Conservation (phyloP, 768 basidiomycete genomes). For the Pulveroboletus frians region DNA sequence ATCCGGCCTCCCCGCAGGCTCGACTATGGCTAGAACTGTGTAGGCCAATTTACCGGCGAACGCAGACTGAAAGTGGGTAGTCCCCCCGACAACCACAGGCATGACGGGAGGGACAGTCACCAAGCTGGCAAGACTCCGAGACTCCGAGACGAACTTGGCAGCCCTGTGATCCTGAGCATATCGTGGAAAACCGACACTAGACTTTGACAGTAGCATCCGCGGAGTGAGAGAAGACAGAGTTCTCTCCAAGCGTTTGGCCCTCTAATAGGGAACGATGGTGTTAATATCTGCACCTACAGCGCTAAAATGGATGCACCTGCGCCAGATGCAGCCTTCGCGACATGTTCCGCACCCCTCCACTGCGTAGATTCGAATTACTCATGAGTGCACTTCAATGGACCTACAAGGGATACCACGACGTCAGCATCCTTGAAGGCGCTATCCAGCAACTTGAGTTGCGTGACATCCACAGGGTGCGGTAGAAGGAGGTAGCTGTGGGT, state of each 20-base stretch:
- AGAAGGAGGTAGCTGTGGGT: constrained; percentile 36
- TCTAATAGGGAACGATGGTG: constrained; percentile 54
- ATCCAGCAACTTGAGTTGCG: constrained; percentile 38
- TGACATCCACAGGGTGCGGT: constrained; percentile 49
- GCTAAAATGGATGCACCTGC: constrained; percentile 62
- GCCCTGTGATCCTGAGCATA: constrained; percentile 28
- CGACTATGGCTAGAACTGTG: constrained; percentile 53
- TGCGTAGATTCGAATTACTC: constrained; percentile 58
- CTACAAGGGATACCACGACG: constrained; percentile 64
- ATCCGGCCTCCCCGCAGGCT: constrained; percentile 45
- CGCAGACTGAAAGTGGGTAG: constrained; percentile 63
- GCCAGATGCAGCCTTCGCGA: constrained; percentile 48
- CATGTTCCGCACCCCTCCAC: constrained; percentile 60
- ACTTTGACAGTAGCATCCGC: constrained; percentile 58
- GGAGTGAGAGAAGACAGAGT: constrained; percentile 42
- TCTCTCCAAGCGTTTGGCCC: constrained; percentile 61
- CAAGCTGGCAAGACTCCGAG: constrained; percentile 58
- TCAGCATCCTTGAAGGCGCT: constrained; percentile 50
- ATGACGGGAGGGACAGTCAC: constrained; percentile 60
- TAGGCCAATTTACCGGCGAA: constrained; percentile 65
- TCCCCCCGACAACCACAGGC: constrained; percentile 74
- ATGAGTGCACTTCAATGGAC: constrained; percentile 54
- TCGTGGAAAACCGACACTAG: constrained; percentile 75
- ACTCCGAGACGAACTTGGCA: neutral
- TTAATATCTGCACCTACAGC: constrained; percentile 66